These are phyloP conservation scores for Hyaloraphidium curvatum DNA, from an alignment of 192 early-diverging fungal genomes.

Conservation along the genomic window DNA sequence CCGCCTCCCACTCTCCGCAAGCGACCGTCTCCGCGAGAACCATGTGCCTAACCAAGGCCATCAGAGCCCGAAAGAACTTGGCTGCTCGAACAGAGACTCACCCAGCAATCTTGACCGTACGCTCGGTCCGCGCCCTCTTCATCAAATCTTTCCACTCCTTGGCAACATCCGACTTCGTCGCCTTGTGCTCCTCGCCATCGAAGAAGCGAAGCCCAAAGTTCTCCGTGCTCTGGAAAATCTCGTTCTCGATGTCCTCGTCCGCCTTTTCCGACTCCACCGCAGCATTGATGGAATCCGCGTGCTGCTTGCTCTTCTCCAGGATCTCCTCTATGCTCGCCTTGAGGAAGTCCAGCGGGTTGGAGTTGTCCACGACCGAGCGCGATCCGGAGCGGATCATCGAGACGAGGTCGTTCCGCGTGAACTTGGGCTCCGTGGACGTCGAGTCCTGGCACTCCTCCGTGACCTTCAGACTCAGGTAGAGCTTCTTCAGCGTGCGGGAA, in stretches of 20 bases:
- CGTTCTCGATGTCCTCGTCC: neutral
- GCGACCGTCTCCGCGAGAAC: constrained; percentile 16
- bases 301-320: neutral
- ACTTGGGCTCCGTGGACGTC: neutral
- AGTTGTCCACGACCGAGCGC: neutral
- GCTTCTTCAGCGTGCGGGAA: neutral
- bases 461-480: neutral
- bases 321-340: neutral
- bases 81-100: no score
- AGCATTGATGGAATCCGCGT: neutral
- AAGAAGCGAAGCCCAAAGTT: neutral
- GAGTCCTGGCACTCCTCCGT: neutral
- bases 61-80: no score
- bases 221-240: constrained; percentile 2
- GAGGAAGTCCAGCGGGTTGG: neutral
- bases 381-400: neutral
- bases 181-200: neutral
- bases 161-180: constrained; percentile 10
- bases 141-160: constrained; percentile 15
- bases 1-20: constrained; percentile 17
- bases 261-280: neutral
- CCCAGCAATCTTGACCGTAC: constrained; percentile 14
- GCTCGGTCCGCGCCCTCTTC: constrained; percentile 13
- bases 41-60: no score
- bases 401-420: neutral